These are phyloP conservation scores for Fusarium siculi DNA, from an alignment of 2,329 filamentous ascomycete genomes.

Conservation along the genomic window DNA sequence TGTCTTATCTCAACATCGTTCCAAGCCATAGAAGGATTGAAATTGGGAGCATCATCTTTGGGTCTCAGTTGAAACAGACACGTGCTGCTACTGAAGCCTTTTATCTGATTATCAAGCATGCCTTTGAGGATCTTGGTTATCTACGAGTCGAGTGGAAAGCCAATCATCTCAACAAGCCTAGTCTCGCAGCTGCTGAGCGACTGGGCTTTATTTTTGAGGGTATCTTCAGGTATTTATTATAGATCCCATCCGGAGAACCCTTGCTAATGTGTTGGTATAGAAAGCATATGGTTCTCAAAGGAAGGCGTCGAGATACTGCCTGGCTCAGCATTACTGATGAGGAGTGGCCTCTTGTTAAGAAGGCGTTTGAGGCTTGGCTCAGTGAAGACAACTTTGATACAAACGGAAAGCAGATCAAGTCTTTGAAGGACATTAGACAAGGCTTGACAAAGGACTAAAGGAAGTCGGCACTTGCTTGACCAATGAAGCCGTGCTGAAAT, in stretches of 20 bases:
- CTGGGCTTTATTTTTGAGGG: constrained; percentile 71
- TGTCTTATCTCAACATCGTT: constrained; percentile 59
- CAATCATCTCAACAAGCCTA: constrained; percentile 65
- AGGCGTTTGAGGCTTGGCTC: constrained; percentile 65
- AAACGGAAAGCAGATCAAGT: constrained; percentile 61
- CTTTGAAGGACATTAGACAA: constrained; percentile 50
- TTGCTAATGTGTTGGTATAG: constrained; percentile 19
- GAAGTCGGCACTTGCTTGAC: not conserved
- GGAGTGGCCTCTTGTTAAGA: constrained; percentile 64
- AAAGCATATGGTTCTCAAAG: constrained; percentile 70
- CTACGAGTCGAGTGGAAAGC: constrained; percentile 73
- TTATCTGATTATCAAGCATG: constrained; percentile 64
- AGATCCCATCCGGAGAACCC: rapidly evolving
- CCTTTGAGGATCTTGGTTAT: constrained; percentile 64
- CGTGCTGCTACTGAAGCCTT: constrained; percentile 66
- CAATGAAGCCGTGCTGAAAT: not conserved
- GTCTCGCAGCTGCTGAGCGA: constrained; percentile 63
- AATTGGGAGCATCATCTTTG: constrained; percentile 66
- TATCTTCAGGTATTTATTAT: constrained; percentile 56
- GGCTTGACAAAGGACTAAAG: not conserved
- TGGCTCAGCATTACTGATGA: constrained; percentile 69
- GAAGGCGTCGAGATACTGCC: constrained; percentile 65
- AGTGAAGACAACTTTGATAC: constrained; percentile 64
- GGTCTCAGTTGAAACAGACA: constrained; percentile 62
- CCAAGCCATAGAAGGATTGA: constrained; percentile 63